Evolutionary conservation across 257 asterid species (phyloP).

Genomic region (Asclepias syriaca): DNA sequence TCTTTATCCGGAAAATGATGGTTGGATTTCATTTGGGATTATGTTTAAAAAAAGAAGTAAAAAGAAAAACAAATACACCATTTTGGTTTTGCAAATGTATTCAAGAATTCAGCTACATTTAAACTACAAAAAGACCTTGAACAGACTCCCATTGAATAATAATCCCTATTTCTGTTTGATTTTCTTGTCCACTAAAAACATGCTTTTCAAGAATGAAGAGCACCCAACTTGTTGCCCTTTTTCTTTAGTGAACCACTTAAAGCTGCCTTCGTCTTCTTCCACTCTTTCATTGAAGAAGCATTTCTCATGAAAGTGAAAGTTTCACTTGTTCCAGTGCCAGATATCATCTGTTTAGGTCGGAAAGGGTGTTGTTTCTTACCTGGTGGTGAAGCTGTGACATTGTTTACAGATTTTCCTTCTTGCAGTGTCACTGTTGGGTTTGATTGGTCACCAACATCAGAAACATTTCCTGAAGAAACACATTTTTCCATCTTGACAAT

Average conservation of each 20-base stretch:
- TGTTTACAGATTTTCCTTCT: slow-evolving; percentile 16
- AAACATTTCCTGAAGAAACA: slow-evolving; percentile 13
- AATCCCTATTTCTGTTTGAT: background rate
- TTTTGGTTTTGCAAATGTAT: no score
- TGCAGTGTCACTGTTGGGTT: slow-evolving; percentile 14
- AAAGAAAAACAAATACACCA: no score
- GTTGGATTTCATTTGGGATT: background rate
- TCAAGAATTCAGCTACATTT: no score
- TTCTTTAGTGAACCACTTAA: slow-evolving; percentile 51
- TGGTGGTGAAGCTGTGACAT: slow-evolving; percentile 12
- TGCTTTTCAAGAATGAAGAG: background rate
- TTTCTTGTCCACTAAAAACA: background rate
- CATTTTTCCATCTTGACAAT: slow-evolving; percentile 6
- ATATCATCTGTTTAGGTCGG: slow-evolving; percentile 20
- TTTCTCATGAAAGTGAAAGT: slow-evolving; percentile 69
- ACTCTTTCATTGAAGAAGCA: slow-evolving; percentile 68
- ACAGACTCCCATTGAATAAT: no score
- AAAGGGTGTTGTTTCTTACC: slow-evolving; percentile 19
- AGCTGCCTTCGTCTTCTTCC: slow-evolving; percentile 60
- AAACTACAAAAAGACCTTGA: no score
- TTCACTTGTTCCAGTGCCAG: slow-evolving; percentile 30
- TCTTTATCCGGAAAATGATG: background rate
- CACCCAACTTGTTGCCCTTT: slow-evolving; percentile 26
- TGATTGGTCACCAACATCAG: slow-evolving; percentile 13
- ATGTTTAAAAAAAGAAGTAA: no score